Percentiles rank a stretch among this genome's conserved stretches.
Evolutionary conservation across 805 yeast genomes (phyloP).

Genomic region (Kluyveromyces nonfermentans): DNA sequence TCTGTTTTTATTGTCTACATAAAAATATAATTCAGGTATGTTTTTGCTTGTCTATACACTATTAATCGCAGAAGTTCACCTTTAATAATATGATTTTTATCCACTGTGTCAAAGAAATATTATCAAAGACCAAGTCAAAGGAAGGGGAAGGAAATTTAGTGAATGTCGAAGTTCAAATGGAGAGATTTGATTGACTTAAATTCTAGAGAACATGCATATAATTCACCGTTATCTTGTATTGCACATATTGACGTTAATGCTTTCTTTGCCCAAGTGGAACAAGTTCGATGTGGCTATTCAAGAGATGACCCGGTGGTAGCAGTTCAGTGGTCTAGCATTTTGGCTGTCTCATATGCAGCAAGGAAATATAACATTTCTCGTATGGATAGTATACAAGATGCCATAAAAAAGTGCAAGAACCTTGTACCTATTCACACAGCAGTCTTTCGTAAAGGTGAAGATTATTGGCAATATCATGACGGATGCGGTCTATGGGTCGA

Average conservation of each 20-base stretch:
- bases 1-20: neutral
- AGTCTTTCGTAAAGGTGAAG: constrained; percentile 79
- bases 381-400: constrained; percentile 62
- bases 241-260: constrained; percentile 91
- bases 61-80: too few relatives aligned
- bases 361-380: constrained; percentile 72
- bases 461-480: constrained; percentile 65
- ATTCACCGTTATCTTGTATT: constrained; percentile 65
- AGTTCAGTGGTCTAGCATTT: constrained; percentile 83
- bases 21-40: too few relatives aligned
- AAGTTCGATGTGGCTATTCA: constrained; percentile 55
- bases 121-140: neutral
- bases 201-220: constrained; percentile 39
- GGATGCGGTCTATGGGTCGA: constrained; percentile 27
- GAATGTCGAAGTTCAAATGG: constrained; percentile 38
- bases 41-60: too few relatives aligned
- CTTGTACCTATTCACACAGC: constrained; percentile 85
- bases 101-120: neutral
- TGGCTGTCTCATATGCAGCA: constrained; percentile 90
- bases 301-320: constrained; percentile 80
- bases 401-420: constrained; percentile 65
- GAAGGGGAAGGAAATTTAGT: neutral
- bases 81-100: too few relatives aligned
- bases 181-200: constrained; percentile 41
- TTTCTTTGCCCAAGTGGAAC: constrained; percentile 92